These are phyloP conservation scores for Exophiala sp. DNA, from an alignment of 2,329 filamentous ascomycete species.

Conservation along the genomic window DNA sequence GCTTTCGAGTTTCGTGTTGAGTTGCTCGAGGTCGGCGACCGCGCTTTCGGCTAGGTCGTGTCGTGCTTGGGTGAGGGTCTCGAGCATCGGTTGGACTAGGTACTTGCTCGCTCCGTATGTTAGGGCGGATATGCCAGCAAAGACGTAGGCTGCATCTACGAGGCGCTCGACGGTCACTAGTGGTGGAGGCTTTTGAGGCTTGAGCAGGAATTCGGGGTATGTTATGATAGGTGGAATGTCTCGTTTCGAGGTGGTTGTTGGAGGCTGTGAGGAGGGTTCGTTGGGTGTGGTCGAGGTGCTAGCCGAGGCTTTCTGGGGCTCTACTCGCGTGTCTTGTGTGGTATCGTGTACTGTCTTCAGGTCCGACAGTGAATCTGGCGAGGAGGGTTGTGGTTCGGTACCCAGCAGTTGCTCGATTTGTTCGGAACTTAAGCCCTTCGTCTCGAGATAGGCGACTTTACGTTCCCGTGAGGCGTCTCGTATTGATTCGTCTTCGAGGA, in stretches of 20 bases:
- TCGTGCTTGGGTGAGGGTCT: conserved; percentile 50
- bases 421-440: conserved; percentile 66
- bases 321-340: conserved; percentile 13
- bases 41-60: conserved; percentile 56
- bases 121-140: conserved; percentile 53
- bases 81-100: conserved; percentile 23
- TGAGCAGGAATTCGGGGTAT: conserved; percentile 63
- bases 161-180: conserved; percentile 58
- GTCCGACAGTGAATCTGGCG: conserved; percentile 9
- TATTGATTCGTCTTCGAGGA: conserved; percentile 72
- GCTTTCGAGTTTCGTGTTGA: conserved; percentile 55
- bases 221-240: conserved; percentile 62
- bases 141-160: conserved; percentile 55
- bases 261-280: conserved; percentile 10
- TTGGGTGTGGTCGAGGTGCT: conserved; percentile 4
- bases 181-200: conserved; percentile 57
- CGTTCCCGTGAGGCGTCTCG: conserved; percentile 64
- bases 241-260: conserved; percentile 30
- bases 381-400: conserved; percentile 32
- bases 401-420: conserved; percentile 68
- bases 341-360: conserved; percentile 29
- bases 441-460: conserved; percentile 72
- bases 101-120: conserved; percentile 47
- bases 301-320: conserved; percentile 2
- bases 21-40: conserved; percentile 48